phyloP scores from a whole-genome alignment of 1,284 basidiomycete genomes.

The Puccinia horiana region DNA sequence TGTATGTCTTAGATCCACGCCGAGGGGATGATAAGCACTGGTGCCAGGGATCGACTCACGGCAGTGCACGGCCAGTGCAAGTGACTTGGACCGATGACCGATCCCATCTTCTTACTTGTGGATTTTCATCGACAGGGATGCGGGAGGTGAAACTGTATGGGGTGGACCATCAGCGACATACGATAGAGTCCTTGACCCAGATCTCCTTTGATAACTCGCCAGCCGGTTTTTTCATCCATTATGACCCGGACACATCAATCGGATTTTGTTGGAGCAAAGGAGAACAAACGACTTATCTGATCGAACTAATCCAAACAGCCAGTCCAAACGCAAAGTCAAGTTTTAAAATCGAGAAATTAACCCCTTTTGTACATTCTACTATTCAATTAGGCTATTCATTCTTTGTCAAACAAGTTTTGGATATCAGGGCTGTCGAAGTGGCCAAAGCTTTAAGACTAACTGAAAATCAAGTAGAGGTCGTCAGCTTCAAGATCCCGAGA shows the following conservation, averaged over 20 bases:
- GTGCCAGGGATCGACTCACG: conserved; percentile 57
- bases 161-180: conserved; percentile 47
- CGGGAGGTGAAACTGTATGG: conserved; percentile 61
- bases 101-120: conserved; percentile 59
- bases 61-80: conserved; percentile 60
- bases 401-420: conserved; percentile 59
- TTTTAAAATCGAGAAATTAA: conserved; percentile 52
- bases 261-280: conserved; percentile 62
- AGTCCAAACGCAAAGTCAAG: conserved; percentile 52
- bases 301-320: conserved; percentile 57
- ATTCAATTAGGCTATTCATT: conserved; percentile 61
- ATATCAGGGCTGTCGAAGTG: conserved; percentile 70
- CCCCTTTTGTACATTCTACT: conserved; percentile 50
- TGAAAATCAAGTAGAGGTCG: conserved; percentile 74
- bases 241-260: conserved; percentile 61
- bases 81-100: conserved; percentile 59
- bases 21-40: conserved; percentile 47
- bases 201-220: conserved; percentile 61
- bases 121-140: conserved; percentile 60
- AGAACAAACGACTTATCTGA: conserved; percentile 60
- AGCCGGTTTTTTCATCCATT: conserved; percentile 61
- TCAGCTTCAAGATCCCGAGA: conserved; percentile 61
- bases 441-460: conserved; percentile 68
- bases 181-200: conserved; percentile 54
- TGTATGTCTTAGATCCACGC: conserved; percentile 60